Percentiles rank a stretch among this genome's conserved stretches.
These are phyloP conservation scores for Phytophthora sp. DNA, from an alignment of 352 stramenopile genomes.

Conservation along the genomic window DNA sequence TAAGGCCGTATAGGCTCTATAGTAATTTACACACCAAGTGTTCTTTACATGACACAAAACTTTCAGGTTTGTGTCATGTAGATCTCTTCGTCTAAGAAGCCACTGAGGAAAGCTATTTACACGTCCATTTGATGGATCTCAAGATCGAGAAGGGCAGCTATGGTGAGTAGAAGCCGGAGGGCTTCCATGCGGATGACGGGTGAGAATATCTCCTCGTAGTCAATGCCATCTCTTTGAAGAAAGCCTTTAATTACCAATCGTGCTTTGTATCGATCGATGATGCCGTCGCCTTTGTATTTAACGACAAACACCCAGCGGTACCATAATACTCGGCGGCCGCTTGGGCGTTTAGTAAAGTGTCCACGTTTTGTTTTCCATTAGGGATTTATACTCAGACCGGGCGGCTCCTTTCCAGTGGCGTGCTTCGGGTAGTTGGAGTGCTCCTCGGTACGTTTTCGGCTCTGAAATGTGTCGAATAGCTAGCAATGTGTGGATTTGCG, in stretches of 20 bases:
- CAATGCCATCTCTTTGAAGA: slow-evolving; percentile 3
- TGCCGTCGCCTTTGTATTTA: slow-evolving; percentile 21
- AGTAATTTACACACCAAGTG: slow-evolving; percentile 2
- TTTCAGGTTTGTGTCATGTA: not conserved
- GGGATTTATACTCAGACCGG: slow-evolving; percentile 10
- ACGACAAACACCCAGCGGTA: slow-evolving; percentile 19
- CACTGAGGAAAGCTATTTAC: too few relatives aligned
- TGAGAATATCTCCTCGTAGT: not conserved
- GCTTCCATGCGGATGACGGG: not conserved
- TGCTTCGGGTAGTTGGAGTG: slow-evolving; percentile 9
- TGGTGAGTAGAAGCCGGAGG: not conserved
- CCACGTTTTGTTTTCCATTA: slow-evolving; percentile 26
- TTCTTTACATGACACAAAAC: not conserved
- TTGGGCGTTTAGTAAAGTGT: not conserved
- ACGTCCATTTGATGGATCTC: too few relatives aligned
- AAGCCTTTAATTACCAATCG: slow-evolving; percentile 16
- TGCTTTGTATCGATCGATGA: slow-evolving; percentile 22
- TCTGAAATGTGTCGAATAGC: slow-evolving; percentile 15
- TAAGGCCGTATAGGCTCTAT: not conserved
- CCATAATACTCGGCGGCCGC: not conserved
- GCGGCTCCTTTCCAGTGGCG: slow-evolving; percentile 5
- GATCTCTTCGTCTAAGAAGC: not conserved
- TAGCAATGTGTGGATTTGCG: not conserved
- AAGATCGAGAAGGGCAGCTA: not conserved
- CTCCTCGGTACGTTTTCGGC: slow-evolving; percentile 8